phyloP scores from a whole-genome alignment of 225 moss, liverwort and hornwort genomes.

The Bryoerythrophyllum caledonicum region DNA sequence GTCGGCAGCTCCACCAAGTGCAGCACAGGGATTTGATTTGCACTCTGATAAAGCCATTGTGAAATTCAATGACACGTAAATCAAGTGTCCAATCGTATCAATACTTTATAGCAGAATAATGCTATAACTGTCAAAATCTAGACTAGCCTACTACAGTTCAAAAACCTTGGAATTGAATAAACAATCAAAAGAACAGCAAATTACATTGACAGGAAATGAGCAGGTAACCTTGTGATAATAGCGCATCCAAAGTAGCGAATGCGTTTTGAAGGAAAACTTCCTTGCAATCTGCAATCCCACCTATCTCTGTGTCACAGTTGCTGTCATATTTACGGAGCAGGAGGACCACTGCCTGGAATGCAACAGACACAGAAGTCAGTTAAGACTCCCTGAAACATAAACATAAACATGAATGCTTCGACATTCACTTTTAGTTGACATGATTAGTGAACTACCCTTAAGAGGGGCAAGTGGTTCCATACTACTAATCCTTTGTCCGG shows the following conservation, averaged over 20 bases:
- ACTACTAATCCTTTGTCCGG: too few relatives aligned
- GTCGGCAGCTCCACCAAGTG: constrained; percentile 22
- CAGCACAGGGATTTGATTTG: constrained; percentile 22
- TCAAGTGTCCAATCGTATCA: constrained; percentile 7
- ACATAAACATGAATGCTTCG: background rate
- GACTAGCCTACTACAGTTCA: background rate
- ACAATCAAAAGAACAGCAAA: background rate
- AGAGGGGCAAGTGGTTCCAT: too few relatives aligned
- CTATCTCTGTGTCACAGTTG: constrained; percentile 25
- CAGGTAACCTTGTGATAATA: constrained; percentile 47
- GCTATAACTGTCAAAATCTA: constrained; percentile 9
- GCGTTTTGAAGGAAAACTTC: constrained; percentile 62
- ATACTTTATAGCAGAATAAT: constrained; percentile 1
- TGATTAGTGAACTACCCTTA: background rate
- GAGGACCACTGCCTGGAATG: constrained; percentile 63
- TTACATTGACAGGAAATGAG: background rate
- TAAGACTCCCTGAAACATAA: background rate
- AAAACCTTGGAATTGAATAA: background rate
- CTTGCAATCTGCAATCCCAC: constrained; percentile 38
- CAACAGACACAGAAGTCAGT: constrained; percentile 27
- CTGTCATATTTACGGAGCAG: constrained; percentile 54
- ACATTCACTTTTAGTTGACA: background rate
- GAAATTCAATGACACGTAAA: constrained; percentile 14
- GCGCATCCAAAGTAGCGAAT: constrained; percentile 39
- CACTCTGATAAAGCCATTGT: constrained; percentile 29